A percentile compares a stretch with the other conserved stretches of the same genome.
These are phyloP conservation scores for Hypomyces rosellus DNA, from an alignment of 2,329 filamentous ascomycete species.

Conservation along the genomic window DNA sequence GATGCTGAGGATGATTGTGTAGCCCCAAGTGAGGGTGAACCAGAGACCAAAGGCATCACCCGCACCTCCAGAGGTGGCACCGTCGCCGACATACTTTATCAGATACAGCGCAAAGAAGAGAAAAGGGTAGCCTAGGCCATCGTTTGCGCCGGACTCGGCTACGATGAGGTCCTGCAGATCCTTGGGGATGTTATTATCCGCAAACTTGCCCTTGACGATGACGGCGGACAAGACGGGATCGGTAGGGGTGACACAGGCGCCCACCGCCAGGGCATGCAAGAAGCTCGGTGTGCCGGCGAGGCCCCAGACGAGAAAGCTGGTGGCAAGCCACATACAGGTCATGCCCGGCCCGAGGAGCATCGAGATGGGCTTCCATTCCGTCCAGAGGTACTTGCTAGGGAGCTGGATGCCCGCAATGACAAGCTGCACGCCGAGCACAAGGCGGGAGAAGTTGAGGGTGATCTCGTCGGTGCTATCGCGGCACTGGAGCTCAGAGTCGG, in stretches of 20 bases:
- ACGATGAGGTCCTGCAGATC: constrained; percentile 74
- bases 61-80: constrained; percentile 52
- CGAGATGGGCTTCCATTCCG: constrained; percentile 69
- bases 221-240: constrained; percentile 83
- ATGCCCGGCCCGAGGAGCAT: constrained; percentile 78
- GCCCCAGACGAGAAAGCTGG: constrained; percentile 71
- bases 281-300: constrained; percentile 66
- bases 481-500: constrained; percentile 23
- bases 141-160: constrained; percentile 81
- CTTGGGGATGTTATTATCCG: constrained; percentile 81
- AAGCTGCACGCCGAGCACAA: constrained; percentile 85
- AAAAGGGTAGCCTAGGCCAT: constrained; percentile 84
- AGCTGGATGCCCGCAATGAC: constrained; percentile 84
- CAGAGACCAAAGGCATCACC: constrained; percentile 67
- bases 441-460: constrained; percentile 76
- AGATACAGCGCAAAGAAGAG: constrained; percentile 79
- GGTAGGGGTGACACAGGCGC: constrained; percentile 84
- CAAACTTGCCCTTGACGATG: constrained; percentile 90
- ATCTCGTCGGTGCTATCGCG: constrained; percentile 58
- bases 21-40: constrained; percentile 82
- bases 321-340: constrained; percentile 78
- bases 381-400: constrained; percentile 71
- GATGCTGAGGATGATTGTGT: constrained; percentile 73
- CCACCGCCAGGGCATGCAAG: constrained; percentile 72
- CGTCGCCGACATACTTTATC: constrained; percentile 65